Conservation (phyloP, 768 basidiomycete species). For the Suillus subalutaceus region DNA sequence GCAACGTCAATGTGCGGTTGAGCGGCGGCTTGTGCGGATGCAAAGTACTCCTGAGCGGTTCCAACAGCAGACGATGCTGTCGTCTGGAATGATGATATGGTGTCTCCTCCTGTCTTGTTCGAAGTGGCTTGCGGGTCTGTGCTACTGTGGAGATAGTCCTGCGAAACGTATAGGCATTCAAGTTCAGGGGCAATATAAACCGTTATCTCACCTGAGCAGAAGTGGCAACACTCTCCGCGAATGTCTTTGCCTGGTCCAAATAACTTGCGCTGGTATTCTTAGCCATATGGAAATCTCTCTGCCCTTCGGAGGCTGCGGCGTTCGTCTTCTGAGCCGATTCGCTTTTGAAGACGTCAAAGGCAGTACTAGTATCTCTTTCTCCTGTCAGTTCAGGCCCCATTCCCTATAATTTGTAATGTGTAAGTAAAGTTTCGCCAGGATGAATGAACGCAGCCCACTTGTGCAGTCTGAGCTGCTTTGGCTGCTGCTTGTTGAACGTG, state of each 20-base stretch:
- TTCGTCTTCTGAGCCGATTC: slow-evolving; percentile 47
- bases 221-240: slow-evolving; percentile 45
- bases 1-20: slow-evolving; percentile 33
- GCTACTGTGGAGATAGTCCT: slow-evolving; percentile 6
- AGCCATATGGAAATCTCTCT: slow-evolving; percentile 48
- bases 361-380: slow-evolving; percentile 28
- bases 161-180: slow-evolving; percentile 4
- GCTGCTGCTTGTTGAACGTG: slow-evolving; percentile 47
- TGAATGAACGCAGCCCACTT: slow-evolving; percentile 39
- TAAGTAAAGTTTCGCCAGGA: background rate
- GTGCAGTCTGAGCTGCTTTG: slow-evolving; percentile 55
- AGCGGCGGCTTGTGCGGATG: slow-evolving; percentile 19
- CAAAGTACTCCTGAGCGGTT: slow-evolving; percentile 35
- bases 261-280: slow-evolving; percentile 51
- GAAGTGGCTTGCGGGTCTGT: slow-evolving; percentile 27
- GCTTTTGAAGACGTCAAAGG: slow-evolving; percentile 39
- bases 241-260: slow-evolving; percentile 55
- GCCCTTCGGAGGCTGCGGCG: slow-evolving; percentile 59
- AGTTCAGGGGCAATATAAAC: background rate
- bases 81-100: slow-evolving; percentile 32
- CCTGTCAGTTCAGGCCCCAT: slow-evolving; percentile 36
- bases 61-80: slow-evolving; percentile 33
- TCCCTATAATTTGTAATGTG: slow-evolving; percentile 27
- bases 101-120: slow-evolving; percentile 29
- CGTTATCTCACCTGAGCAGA: slow-evolving; percentile 45